Evolutionary conservation across 305 asterid species (phyloP), one percentile per base, ranked within the genome.

Genomic region (Andrographis paniculata): DNA sequence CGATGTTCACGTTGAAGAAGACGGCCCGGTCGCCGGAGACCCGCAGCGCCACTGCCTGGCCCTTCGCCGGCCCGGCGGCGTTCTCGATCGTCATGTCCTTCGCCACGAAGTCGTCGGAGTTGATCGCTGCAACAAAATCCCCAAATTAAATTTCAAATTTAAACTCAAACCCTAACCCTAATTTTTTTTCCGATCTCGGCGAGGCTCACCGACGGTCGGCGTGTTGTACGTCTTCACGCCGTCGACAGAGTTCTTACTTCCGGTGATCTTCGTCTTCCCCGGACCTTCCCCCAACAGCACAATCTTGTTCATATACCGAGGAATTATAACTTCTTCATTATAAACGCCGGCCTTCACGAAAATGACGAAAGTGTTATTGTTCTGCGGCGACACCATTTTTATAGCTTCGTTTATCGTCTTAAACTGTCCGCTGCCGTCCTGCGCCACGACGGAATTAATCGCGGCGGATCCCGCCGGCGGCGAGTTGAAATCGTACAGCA

Each of bases 1-100:
- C 45, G 16, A 51, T n/a, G 16, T 18, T 12, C 8, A 45, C 37
- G 21, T 37, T 14, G 15, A 37, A 23, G 56, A 20, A 51, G 33
- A 45, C 19, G 11, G 36, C 22, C 4, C 5, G 20, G 20, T 46
- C 51, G n/a, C 37, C 27, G 4, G 38, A 17, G 20, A 37, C 22
- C 3, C 14, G 14, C 6, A 47, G 22, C 13, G 52, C 52, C 11
- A 47, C 40, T 9, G 40, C 24, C 17, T 27, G 39, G 10, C 17
- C 39, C 14, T 28, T 47, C n/a, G 15, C 17, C 2, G 52, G 39
- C 19, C 52, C 24, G 9, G 41, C 40, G 1, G 52, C 28, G 52
- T 28, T 28, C 23, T 3, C 13, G 39, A 47, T 27, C 8, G 36
- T 24, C 17, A 47, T 24, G 52, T 47, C 52, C 20, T 22, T 47